These are phyloP conservation scores for Escovopsis sp. DNA, from an alignment of 2,329 filamentous ascomycete genomes.

Conservation along the genomic window DNA sequence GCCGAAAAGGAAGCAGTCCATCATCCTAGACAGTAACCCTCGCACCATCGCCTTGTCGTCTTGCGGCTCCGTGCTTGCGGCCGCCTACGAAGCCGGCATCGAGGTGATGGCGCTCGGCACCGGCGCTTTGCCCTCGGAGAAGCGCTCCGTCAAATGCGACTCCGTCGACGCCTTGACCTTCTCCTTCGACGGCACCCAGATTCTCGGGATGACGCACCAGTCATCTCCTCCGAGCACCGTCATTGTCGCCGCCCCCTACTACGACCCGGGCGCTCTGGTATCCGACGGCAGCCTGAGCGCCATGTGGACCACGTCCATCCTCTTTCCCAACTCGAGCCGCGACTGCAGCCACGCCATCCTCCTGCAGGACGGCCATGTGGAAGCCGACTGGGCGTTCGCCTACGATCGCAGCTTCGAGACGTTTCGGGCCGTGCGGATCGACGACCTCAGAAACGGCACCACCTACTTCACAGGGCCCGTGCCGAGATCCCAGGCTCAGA, in stretches of 20 bases:
- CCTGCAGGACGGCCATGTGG: conserved; percentile 46
- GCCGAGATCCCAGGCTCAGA: conserved; percentile 39
- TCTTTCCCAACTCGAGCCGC: conserved; percentile 67
- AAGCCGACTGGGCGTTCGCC: conserved; percentile 61
- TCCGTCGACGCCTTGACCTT: conserved; percentile 60
- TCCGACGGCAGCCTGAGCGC: conserved; percentile 54
- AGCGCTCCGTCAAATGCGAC: conserved; percentile 64
- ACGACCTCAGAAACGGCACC: conserved; percentile 59
- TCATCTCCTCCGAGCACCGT: conserved; percentile 53
- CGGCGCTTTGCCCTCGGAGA: conserved; percentile 46
- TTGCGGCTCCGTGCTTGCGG: conserved; percentile 65
- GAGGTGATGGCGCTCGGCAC: conserved; percentile 65
- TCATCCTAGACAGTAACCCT: conserved; percentile 65
- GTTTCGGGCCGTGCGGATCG: conserved; percentile 61
- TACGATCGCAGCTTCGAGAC: conserved; percentile 65
- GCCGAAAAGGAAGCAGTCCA: conserved; percentile 55
- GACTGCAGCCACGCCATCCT: conserved; percentile 66
- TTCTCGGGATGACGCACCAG: conserved; percentile 58
- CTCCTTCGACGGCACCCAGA: conserved; percentile 61
- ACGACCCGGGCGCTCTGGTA: conserved; percentile 52
- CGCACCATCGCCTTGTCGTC: conserved; percentile 68
- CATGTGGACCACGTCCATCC: conserved; percentile 73
- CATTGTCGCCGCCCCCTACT: conserved; percentile 65
- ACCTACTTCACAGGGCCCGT: conserved; percentile 65
- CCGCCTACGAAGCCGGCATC: conserved; percentile 77